A percentile compares a stretch with the other conserved stretches of the same genome.
Conservation (phyloP, 345 rosid genomes). For the Reutealis trisperma region DNA sequence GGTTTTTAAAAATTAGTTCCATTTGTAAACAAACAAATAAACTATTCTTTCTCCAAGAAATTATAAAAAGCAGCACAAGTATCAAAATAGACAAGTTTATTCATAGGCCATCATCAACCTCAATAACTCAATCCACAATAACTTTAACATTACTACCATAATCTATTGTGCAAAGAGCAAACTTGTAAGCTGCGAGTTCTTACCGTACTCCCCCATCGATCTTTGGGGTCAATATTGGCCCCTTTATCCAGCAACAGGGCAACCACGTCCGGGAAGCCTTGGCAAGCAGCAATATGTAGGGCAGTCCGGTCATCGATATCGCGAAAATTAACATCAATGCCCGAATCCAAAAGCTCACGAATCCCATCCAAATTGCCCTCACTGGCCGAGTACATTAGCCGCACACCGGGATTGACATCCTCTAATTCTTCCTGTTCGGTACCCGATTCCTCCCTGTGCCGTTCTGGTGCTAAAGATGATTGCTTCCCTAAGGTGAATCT, state of each 20-base stretch:
- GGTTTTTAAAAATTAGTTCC: neutral
- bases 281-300: slow-evolving; percentile 89
- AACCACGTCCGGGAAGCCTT: slow-evolving; percentile 62
- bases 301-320: slow-evolving; percentile 85
- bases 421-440: slow-evolving; percentile 38
- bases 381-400: slow-evolving; percentile 67
- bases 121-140: neutral
- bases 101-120: neutral
- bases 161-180: neutral
- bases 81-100: slow-evolving; percentile 6
- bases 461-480: slow-evolving; percentile 78
- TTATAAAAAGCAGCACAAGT: neutral
- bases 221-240: slow-evolving; percentile 61
- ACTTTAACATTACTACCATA: neutral
- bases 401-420: slow-evolving; percentile 53
- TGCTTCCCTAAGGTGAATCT: slow-evolving; percentile 61
- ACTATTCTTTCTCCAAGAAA: neutral
- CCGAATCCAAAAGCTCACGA: slow-evolving; percentile 62
- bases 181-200: slow-evolving; percentile 15
- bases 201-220: slow-evolving; percentile 98
- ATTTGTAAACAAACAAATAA: neutral
- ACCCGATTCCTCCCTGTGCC: slow-evolving; percentile 40
- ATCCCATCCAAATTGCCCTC: slow-evolving; percentile 81
- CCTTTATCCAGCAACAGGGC: slow-evolving; percentile 57
- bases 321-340: slow-evolving; percentile 70